phyloP scores from a whole-genome alignment of 1,139 yeast genomes.

The Keqinozyma sinolaborantium region DNA sequence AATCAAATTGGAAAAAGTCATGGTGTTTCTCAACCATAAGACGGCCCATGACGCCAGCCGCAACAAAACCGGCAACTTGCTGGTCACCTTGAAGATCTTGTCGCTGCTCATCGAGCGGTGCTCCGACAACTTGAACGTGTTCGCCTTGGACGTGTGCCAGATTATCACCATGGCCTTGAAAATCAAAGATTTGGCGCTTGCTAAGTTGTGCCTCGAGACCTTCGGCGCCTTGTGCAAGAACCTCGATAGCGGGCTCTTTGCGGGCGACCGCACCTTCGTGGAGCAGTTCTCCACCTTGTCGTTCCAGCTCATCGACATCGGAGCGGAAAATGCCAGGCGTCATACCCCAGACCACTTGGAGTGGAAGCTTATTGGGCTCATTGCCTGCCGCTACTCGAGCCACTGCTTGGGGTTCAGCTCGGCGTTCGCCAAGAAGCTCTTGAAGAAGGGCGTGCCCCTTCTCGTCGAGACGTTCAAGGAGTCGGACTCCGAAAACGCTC shows the following conservation, averaged over 20 bases:
- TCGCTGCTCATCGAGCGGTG: slow-evolving; percentile 72
- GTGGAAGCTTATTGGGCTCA: slow-evolving; percentile 47
- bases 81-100: slow-evolving; percentile 74
- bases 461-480: slow-evolving; percentile 29
- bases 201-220: slow-evolving; percentile 48
- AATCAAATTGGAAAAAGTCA: slow-evolving; percentile 83
- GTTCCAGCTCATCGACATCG: slow-evolving; percentile 27
- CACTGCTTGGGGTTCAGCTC: slow-evolving; percentile 40
- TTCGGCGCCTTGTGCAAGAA: slow-evolving; percentile 60
- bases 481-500: slow-evolving; percentile 12
- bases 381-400: slow-evolving; percentile 42
- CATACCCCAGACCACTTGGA: slow-evolving; percentile 37
- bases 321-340: slow-evolving; percentile 12
- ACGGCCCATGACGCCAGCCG: slow-evolving; percentile 61
- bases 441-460: slow-evolving; percentile 38
- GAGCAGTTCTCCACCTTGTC: slow-evolving; percentile 44
- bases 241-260: slow-evolving; percentile 65
- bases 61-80: slow-evolving; percentile 71
- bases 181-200: slow-evolving; percentile 53
- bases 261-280: slow-evolving; percentile 67
- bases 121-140: slow-evolving; percentile 76
- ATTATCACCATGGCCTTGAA: slow-evolving; percentile 45
- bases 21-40: slow-evolving; percentile 61
- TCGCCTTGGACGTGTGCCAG: slow-evolving; percentile 59
- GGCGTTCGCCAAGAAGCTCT: slow-evolving; percentile 33